Evolutionary conservation across 305 asterid species (phyloP).

Genomic region (Solanum hybrid): DNA sequence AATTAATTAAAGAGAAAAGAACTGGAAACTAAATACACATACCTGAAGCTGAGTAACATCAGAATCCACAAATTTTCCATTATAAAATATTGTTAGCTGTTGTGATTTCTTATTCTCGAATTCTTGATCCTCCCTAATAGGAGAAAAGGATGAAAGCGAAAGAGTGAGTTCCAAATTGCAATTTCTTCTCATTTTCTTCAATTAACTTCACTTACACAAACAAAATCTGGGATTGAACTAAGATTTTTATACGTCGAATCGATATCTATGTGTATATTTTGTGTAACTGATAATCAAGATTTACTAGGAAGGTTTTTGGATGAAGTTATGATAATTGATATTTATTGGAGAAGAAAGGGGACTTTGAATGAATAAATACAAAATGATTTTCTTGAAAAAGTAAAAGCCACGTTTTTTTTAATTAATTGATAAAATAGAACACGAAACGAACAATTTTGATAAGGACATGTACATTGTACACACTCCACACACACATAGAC

Average conservation of each 20-base stretch:
- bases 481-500: neutral
- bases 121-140: slow-evolving; percentile 9
- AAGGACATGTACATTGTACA: neutral
- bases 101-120: slow-evolving; percentile 6
- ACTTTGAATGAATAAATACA: neutral
- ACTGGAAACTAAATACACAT: neutral
- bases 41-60: slow-evolving; percentile 57
- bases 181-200: neutral
- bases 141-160: neutral
- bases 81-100: slow-evolving; percentile 43
- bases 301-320: neutral
- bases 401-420: neutral
- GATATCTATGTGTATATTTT: neutral
- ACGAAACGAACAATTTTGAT: neutral
- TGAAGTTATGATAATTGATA: no score
- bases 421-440: neutral
- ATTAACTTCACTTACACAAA: neutral
- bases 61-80: slow-evolving; percentile 34
- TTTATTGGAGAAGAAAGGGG: neutral
- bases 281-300: neutral
- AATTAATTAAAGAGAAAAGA: neutral
- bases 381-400: neutral
- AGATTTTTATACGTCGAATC: neutral
- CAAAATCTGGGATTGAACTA: neutral
- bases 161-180: neutral